A percentile compares a stretch with the other conserved stretches of the same genome.
phyloP scores from a whole-genome alignment of 2,329 filamentous ascomycete species.

The Penicillium italicum region DNA sequence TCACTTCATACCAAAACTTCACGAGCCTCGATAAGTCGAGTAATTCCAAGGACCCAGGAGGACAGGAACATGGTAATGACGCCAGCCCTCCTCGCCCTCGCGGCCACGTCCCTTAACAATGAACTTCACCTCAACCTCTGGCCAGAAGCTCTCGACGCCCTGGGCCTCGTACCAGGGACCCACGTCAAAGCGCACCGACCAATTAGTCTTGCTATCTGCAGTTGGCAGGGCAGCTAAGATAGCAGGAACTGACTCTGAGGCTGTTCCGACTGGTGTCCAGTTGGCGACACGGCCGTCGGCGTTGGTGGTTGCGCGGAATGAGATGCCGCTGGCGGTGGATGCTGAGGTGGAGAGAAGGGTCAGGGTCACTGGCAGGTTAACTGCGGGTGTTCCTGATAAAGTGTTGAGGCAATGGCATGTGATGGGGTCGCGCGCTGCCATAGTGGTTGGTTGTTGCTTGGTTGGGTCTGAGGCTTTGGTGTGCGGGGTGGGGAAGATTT shows the following conservation, averaged over 20 bases:
- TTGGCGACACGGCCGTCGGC: conserved; percentile 46
- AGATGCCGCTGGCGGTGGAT: conserved; percentile 25
- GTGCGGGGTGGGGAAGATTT: conserved; percentile 21
- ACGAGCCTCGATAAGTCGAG: conserved; percentile 49
- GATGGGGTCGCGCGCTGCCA: conserved; percentile 44
- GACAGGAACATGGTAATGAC: conserved; percentile 52
- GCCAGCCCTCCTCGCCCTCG: conserved; percentile 43
- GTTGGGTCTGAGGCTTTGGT: conserved; percentile 13
- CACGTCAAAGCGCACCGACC: conserved; percentile 46
- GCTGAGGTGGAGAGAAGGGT: conserved; percentile 56
- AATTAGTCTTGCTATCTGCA: conserved; percentile 41
- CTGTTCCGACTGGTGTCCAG: conserved; percentile 35
- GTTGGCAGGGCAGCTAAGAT: conserved; percentile 36
- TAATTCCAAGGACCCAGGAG: conserved; percentile 51
- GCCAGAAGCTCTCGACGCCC: conserved; percentile 50
- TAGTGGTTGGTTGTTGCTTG: conserved; percentile 15
- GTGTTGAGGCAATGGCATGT: conserved; percentile 52
- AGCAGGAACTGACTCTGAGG: conserved; percentile 23
- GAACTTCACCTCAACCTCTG: conserved; percentile 50
- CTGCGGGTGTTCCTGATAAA: conserved; percentile 44
- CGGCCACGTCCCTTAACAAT: conserved; percentile 44
- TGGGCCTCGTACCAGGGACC: conserved; percentile 47
- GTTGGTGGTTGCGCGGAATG: conserved; percentile 43
- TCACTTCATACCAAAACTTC: not conserved
- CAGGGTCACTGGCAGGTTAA: conserved; percentile 48